Evolutionary conservation across 1,284 basidiomycete species (phyloP), one percentile per base, ranked within the genome.

Genomic region (Waitea zeae): DNA sequence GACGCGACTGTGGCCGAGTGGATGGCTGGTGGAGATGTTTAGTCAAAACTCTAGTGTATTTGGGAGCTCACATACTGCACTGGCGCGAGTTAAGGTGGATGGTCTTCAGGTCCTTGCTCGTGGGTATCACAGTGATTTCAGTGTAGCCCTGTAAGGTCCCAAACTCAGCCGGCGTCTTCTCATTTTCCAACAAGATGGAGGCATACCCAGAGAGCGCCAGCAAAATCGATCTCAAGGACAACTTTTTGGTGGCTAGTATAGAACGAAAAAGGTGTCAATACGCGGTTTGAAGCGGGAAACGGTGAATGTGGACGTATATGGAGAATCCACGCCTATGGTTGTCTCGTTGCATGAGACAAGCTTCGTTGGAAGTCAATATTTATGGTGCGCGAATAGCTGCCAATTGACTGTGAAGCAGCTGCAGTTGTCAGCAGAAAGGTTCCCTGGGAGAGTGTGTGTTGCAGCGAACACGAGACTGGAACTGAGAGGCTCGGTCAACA

Each of bases 161-260:
- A 48, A 41, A 50, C 46, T 24, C 11, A 26, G 24, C 24, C n/a
- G n/a, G 9, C 24, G 24, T 26, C 24, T n/a, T 7, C n/a, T 26
- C 7, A n/a, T 26, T 17, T 27, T 19, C 17, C 29, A 38, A 20
- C 18, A 30, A 17, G 15, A 34, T 31, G 31, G 20, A 26, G 35
- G 34, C 66, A 43, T 57, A 83, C 83, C 71, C 78, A 82, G 44
- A 86, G 62, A 47, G 60, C 61, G 12, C 83, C 84, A 17, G 72
- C 64, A 56, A 92, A 87, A 60, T 86, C 79, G 42, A 92, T 74
- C 58, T 92, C 86, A 43, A 92, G 60, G 40, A 84, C 82, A 35
- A 90, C 84, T 51, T 86, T 86, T 66, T 92, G 88, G 58, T 92
- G 83, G 59, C 78, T 81, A 76, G 79, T 82, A 74, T 53, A 75